These are phyloP conservation scores for Cyclocybe aegerita DNA, from an alignment of 768 basidiomycete species.

Conservation along the genomic window DNA sequence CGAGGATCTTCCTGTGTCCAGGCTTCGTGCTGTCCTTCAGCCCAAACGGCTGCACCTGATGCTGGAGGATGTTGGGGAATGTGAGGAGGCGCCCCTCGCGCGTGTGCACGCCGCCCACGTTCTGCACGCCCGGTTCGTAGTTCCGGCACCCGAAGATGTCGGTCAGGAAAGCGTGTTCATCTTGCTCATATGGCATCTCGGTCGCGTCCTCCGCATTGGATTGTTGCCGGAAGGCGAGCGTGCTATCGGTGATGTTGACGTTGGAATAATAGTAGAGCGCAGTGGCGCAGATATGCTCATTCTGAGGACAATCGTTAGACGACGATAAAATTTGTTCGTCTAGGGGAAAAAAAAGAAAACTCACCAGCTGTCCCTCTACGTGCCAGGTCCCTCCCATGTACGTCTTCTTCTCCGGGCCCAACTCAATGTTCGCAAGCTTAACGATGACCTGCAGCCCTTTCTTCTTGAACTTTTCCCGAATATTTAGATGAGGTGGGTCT, in stretches of 20 bases:
- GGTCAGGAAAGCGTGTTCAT: constrained; percentile 26
- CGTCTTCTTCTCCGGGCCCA: constrained; percentile 27
- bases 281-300: constrained; percentile 32
- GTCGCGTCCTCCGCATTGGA: not conserved
- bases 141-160: constrained; percentile 25
- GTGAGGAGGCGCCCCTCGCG: constrained; percentile 33
- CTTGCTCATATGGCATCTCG: constrained; percentile 20
- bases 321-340: too few relatives aligned
- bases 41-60: constrained; percentile 37
- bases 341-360: not conserved
- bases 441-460: constrained; percentile 22
- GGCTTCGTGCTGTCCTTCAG: constrained; percentile 36
- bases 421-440: constrained; percentile 27
- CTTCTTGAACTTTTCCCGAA: constrained; percentile 11
- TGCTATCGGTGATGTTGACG: constrained; percentile 22
- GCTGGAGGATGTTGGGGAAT: constrained; percentile 43
- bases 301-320: constrained; percentile 12
- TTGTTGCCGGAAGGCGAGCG: constrained; percentile 24
- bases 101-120: constrained; percentile 33
- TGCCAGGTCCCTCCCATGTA: constrained; percentile 28
- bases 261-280: constrained; percentile 28
- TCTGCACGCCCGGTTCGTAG: constrained; percentile 22
- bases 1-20: constrained; percentile 43
- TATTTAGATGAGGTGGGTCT: constrained; percentile 5
- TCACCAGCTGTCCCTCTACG: constrained; percentile 27